These are phyloP conservation scores for Takashimella tepidaria DNA, from an alignment of 1,284 basidiomycete species.

Conservation along the genomic window DNA sequence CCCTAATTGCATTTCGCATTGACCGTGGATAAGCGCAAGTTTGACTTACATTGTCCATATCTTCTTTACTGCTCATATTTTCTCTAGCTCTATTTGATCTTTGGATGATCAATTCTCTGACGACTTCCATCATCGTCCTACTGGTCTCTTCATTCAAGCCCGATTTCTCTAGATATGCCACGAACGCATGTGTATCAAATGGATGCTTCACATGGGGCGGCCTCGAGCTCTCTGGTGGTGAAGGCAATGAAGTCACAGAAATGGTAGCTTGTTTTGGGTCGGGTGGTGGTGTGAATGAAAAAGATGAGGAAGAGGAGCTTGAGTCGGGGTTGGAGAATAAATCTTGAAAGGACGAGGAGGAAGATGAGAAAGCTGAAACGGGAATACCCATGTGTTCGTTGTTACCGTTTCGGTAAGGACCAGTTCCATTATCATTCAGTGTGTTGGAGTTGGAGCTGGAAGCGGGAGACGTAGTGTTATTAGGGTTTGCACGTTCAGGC, in stretches of 20 bases:
- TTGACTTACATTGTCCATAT: slow-evolving; percentile 86
- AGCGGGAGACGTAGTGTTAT: neutral
- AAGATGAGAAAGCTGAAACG: neutral
- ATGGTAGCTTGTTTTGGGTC: neutral
- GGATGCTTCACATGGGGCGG: slow-evolving; percentile 25
- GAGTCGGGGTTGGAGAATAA: neutral
- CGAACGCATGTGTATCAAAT: slow-evolving; percentile 48
- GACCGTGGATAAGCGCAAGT: too few species aligned
- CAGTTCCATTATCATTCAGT: neutral
- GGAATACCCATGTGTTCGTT: neutral
- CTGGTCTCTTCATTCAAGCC: slow-evolving; percentile 51
- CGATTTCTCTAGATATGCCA: slow-evolving; percentile 38
- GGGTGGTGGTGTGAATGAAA: neutral
- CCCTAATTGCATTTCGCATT: too few species aligned
- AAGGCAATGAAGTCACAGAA: neutral
- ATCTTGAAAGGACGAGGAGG: neutral
- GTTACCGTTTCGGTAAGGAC: too few species aligned
- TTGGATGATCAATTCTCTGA: slow-evolving; percentile 70
- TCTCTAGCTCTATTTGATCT: slow-evolving; percentile 67
- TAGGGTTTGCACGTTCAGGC: neutral
- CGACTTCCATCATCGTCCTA: slow-evolving; percentile 77
- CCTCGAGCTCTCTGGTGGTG: neutral
- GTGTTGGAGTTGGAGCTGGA: neutral
- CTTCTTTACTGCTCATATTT: slow-evolving; percentile 72
- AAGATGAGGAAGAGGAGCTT: neutral